A percentile compares a stretch with the other conserved stretches of the same genome.
Conservation (phyloP, 2,329 filamentous ascomycete species). For the Ustulina deusta region DNA sequence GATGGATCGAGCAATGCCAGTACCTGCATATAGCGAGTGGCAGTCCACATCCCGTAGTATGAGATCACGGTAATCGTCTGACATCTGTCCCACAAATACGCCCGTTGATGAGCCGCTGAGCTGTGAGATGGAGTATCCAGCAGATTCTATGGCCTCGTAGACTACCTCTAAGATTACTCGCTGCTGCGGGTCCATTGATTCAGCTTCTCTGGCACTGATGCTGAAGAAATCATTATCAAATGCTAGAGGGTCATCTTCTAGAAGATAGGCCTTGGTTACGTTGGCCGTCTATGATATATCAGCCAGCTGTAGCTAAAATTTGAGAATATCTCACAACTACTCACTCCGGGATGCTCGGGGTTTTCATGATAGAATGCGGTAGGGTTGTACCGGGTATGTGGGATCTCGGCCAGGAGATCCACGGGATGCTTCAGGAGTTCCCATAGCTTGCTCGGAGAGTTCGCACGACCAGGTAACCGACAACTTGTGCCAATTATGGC, state of each 20-base stretch:
- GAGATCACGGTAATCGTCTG: constrained; percentile 20
- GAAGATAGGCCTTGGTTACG: constrained; percentile 2
- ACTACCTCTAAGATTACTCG: constrained; percentile 30
- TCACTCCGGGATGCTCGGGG: neutral
- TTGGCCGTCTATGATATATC: constrained; percentile 41
- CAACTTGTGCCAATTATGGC: constrained; percentile 40
- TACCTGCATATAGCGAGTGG: constrained; percentile 22
- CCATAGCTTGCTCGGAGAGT: constrained; percentile 38
- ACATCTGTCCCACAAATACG: constrained; percentile 26
- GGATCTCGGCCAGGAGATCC: constrained; percentile 42
- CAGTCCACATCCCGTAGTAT: constrained; percentile 15
- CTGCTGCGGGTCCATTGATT: constrained; percentile 38
- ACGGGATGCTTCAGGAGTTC: constrained; percentile 26
- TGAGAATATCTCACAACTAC: neutral
- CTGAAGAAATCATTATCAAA: constrained; percentile 32
- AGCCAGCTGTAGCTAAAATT: neutral
- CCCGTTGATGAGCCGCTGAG: constrained; percentile 11
- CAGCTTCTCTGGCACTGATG: constrained; percentile 25
- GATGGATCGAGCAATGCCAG: constrained; percentile 36
- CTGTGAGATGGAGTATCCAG: constrained; percentile 18
- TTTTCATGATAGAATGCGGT: constrained; percentile 50
- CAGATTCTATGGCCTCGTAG: constrained; percentile 26
- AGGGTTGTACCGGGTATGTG: constrained; percentile 50
- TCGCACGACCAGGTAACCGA: constrained; percentile 34
- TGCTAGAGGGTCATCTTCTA: constrained; percentile 8